These are phyloP conservation scores for Corniculantispora saksenae DNA, from an alignment of 2,329 filamentous ascomycete genomes.

Conservation along the genomic window DNA sequence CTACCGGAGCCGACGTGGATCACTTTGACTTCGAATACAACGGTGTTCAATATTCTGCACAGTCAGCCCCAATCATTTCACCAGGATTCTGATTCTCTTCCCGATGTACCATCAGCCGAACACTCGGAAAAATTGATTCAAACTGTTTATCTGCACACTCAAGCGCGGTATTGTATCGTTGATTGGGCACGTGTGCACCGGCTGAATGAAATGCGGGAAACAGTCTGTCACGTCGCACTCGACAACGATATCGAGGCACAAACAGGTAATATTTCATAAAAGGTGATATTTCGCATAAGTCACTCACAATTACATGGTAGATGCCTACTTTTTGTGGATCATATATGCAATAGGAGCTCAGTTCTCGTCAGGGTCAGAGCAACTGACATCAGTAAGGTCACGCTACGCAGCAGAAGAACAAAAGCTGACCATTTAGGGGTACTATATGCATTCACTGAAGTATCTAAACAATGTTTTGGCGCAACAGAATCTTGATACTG, in stretches of 20 bases:
- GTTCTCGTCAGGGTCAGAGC: not conserved
- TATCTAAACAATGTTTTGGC: not conserved
- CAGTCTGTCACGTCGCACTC: conserved; percentile 1
- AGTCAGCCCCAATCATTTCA: not conserved
- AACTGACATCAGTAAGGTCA: not conserved
- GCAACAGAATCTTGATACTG: conserved; percentile 7
- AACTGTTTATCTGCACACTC: conserved; percentile 11
- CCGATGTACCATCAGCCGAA: not conserved
- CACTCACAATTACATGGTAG: not conserved
- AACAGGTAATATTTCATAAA: not conserved
- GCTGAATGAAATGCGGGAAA: conserved; percentile 9
- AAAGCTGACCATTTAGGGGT: conserved; percentile 4
- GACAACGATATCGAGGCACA: conserved; percentile 4
- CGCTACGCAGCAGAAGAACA: not conserved
- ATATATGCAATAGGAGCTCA: conserved; percentile 12
- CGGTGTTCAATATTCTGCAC: conserved; percentile 6
- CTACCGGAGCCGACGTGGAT: conserved; percentile 10
- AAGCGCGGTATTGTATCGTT: conserved; percentile 18
- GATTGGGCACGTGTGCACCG: conserved; percentile 15
- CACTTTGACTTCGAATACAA: not conserved
- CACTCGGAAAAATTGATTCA: not conserved
- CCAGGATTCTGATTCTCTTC: not conserved
- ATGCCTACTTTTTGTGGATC: conserved; percentile 11
- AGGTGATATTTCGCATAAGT: too few species aligned
- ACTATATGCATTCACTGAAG: conserved; percentile 5